phyloP scores from a whole-genome alignment of 2,329 filamentous ascomycete species.

The Ophiostoma triangulosporum region DNA sequence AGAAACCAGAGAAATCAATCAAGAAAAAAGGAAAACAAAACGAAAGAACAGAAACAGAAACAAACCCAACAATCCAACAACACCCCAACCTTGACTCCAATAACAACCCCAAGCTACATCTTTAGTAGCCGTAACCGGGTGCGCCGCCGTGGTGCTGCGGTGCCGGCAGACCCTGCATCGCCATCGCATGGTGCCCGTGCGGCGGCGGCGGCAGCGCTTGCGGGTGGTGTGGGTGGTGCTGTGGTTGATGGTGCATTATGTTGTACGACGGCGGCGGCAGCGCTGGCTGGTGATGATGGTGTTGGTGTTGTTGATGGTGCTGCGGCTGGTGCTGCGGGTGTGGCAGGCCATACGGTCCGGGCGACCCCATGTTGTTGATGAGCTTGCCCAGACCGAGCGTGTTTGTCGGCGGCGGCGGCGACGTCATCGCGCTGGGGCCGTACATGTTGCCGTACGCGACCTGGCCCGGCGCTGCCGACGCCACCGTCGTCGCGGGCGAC shows the following conservation, averaged over 20 bases:
- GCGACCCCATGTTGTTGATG: neutral
- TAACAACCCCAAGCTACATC: no score
- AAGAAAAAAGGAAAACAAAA: no score
- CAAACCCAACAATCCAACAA: no score
- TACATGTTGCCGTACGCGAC: constrained; percentile 1
- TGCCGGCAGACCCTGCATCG: neutral
- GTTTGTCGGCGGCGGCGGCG: neutral
- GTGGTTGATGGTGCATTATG: constrained; percentile 11
- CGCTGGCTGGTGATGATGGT: neutral
- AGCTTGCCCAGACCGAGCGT: neutral
- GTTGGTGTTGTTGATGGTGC: constrained; percentile 8
- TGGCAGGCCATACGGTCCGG: neutral
- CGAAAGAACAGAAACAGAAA: no score
- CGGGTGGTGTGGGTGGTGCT: constrained; percentile 7
- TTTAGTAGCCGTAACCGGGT: no score
- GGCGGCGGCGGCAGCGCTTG: neutral
- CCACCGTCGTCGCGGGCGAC: neutral
- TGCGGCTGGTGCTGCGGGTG: neutral
- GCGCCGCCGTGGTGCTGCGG: neutral
- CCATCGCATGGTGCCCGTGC: neutral
- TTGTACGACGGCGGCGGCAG: no score
- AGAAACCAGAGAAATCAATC: no score
- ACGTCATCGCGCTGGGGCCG: neutral
- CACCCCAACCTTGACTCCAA: no score
- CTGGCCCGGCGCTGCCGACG: neutral